Evolutionary conservation across 2,329 filamentous ascomycete species (phyloP).

Genomic region (Sporothrix variecibatus): DNA sequence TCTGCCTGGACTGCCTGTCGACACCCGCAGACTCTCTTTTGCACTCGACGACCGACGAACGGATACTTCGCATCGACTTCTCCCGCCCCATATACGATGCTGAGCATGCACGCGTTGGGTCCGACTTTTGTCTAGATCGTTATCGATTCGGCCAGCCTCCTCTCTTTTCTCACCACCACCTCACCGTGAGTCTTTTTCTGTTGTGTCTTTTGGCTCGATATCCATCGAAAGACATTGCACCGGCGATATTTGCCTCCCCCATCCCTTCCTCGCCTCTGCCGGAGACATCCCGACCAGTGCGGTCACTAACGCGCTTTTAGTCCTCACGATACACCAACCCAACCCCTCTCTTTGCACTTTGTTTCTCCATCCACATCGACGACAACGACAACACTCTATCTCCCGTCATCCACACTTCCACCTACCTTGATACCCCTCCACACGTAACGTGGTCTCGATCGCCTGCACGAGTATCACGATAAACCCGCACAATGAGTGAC

Average conservation of each 20-base stretch:
- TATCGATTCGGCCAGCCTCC: not conserved
- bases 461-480: not conserved
- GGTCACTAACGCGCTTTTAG: slow-evolving; percentile 1
- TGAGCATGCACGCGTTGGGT: slow-evolving; percentile 21
- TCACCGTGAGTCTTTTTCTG: not conserved
- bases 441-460: slow-evolving; percentile 4
- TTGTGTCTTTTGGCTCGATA: not conserved
- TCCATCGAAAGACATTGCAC: not conserved
- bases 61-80: not conserved
- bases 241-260: not conserved
- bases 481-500: slow-evolving; percentile 26
- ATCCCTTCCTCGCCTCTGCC: not conserved
- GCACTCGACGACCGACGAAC: not conserved
- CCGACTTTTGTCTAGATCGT: slow-evolving; percentile 12
- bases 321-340: slow-evolving; percentile 8
- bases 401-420: not conserved
- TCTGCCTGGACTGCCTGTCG: slow-evolving; percentile 1
- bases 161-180: not conserved
- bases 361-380: not conserved
- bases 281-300: not conserved
- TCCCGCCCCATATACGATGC: slow-evolving; percentile 9
- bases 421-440: not conserved
- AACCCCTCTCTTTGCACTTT: slow-evolving; percentile 3
- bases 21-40: not conserved
- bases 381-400: not conserved